phyloP scores from a whole-genome alignment of 2,329 filamentous ascomycete genomes.

The Colletotrichum sp. region DNA sequence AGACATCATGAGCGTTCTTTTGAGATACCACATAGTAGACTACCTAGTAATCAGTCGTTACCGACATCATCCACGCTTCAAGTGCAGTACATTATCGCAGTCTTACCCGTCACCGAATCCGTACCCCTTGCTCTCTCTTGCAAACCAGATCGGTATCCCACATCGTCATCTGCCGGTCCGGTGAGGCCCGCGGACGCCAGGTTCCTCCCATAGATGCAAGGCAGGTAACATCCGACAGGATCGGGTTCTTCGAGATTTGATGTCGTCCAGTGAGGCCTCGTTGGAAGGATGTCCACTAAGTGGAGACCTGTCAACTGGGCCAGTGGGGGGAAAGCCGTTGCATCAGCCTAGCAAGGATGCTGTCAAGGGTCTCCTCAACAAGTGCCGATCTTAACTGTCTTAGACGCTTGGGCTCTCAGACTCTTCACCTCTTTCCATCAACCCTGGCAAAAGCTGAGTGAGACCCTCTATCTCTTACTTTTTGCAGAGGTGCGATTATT shows the following conservation, averaged over 20 bases:
- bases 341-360: background rate
- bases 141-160: background rate
- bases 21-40: background rate
- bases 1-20: background rate
- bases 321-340: background rate
- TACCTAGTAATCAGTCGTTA: background rate
- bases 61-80: background rate
- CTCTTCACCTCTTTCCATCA: background rate
- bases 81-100: background rate
- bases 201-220: background rate
- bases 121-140: background rate
- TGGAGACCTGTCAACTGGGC: background rate
- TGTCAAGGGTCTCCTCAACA: background rate
- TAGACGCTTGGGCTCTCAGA: background rate
- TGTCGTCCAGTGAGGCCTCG: background rate
- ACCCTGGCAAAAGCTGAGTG: background rate
- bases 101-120: background rate
- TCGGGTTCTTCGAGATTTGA: background rate
- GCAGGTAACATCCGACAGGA: background rate
- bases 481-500: background rate
- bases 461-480: background rate
- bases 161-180: background rate
- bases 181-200: background rate
- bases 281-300: background rate
- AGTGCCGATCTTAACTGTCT: background rate